Conservation (phyloP, 176 grass and related monocot species). For the Zoysia japonica region DNA sequence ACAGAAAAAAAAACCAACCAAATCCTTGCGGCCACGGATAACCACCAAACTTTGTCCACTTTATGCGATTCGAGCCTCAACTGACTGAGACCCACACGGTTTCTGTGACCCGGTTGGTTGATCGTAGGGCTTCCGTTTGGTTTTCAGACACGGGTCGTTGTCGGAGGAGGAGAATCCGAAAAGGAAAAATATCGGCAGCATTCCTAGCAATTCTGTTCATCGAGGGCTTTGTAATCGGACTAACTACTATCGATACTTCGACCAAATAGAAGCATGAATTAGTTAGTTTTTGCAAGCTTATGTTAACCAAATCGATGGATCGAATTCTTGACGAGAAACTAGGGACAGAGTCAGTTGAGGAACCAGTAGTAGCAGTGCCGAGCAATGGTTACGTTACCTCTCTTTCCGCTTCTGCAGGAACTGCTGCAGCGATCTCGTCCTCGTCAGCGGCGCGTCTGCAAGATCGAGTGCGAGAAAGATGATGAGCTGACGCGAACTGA, state of each 20-base stretch:
- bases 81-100: slow-evolving; percentile 20
- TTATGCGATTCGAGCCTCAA: background rate
- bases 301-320: too few relatives aligned
- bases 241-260: too few relatives aligned
- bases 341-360: too few relatives aligned
- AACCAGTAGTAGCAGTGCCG: too few relatives aligned
- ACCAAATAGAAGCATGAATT: too few relatives aligned
- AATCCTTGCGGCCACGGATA: too few relatives aligned
- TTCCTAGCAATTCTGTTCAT: background rate
- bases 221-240: too few relatives aligned
- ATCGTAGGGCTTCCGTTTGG: background rate
- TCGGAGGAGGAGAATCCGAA: background rate
- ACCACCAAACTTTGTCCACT: background rate
- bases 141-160: background rate
- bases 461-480: background rate
- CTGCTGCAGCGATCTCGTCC: slow-evolving; percentile 73
- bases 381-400: slow-evolving; percentile 43
- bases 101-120: background rate
- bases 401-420: slow-evolving; percentile 68
- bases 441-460: slow-evolving; percentile 62
- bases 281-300: too few relatives aligned
- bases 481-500: too few relatives aligned
- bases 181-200: background rate
- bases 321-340: too few relatives aligned
- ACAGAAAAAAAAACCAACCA: too few relatives aligned